phyloP scores from a whole-genome alignment of 108 stramenopile genomes.

The Schizochytrium sp. region DNA sequence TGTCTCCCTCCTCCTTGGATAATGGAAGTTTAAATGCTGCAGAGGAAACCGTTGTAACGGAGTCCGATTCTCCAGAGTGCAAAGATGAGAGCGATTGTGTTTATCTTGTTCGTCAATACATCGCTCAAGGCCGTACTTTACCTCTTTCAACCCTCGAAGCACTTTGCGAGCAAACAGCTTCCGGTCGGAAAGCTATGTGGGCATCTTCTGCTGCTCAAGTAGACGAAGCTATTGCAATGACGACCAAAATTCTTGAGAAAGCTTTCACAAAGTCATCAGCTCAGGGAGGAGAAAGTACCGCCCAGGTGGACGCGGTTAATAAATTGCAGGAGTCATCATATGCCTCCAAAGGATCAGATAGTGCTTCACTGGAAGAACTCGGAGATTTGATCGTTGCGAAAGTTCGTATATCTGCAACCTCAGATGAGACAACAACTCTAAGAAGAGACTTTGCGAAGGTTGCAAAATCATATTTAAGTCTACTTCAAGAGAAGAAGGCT shows the following conservation, averaged over 20 bases:
- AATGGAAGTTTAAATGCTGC: neutral
- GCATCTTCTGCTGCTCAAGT: neutral
- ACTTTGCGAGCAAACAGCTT: conserved; percentile 11
- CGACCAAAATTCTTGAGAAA: neutral
- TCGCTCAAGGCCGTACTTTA: neutral
- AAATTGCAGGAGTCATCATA: neutral
- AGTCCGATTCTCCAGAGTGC: neutral
- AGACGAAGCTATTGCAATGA: neutral
- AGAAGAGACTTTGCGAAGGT: conserved; percentile 10
- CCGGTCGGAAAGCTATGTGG: neutral
- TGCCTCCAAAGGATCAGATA: neutral
- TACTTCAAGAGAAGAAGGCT: conserved; percentile 37
- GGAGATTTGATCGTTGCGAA: neutral
- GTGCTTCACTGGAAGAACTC: neutral
- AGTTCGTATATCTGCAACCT: neutral
- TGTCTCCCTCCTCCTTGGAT: neutral
- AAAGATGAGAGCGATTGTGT: neutral
- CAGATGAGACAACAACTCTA: neutral
- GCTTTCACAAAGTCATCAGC: neutral
- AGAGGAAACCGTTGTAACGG: neutral
- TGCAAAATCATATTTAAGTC: neutral
- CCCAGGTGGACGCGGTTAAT: neutral
- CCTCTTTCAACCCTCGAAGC: conserved; percentile 8
- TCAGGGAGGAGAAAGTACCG: neutral
- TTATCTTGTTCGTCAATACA: neutral